phyloP scores from a whole-genome alignment of 306 rosid genomes.

The Cotoneaster glaucophyllus region DNA sequence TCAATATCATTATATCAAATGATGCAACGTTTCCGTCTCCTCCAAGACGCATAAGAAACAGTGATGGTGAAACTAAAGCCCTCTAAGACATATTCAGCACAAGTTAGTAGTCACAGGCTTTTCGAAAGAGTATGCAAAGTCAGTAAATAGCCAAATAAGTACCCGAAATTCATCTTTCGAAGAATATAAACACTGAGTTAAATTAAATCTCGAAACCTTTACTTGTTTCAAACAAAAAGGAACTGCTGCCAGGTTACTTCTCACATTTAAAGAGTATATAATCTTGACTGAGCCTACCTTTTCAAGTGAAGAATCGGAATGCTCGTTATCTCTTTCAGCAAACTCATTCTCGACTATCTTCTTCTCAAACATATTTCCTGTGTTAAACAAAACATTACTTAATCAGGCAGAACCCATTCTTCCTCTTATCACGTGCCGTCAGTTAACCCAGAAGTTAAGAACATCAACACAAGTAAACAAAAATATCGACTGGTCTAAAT shows the following conservation, averaged over 20 bases:
- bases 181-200: neutral
- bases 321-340: conserved; percentile 22
- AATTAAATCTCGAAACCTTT: neutral
- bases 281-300: conserved; percentile 31
- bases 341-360: conserved; percentile 15
- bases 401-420: neutral
- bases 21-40: neutral
- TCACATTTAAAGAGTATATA: neutral
- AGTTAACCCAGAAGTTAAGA: neutral
- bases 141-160: neutral
- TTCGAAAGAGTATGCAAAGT: neutral
- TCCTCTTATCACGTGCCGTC: neutral
- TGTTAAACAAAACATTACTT: neutral
- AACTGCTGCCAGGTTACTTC: neutral
- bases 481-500: neutral
- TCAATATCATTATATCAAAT: neutral
- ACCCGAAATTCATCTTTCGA: neutral
- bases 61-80: neutral
- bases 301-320: conserved; percentile 14
- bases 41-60: neutral
- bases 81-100: neutral
- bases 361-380: conserved; percentile 36
- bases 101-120: neutral
- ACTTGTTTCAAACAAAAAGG: neutral
- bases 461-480: neutral